Evolutionary conservation across 2,329 filamentous ascomycete species (phyloP).

Genomic region (Neurospora sp.): DNA sequence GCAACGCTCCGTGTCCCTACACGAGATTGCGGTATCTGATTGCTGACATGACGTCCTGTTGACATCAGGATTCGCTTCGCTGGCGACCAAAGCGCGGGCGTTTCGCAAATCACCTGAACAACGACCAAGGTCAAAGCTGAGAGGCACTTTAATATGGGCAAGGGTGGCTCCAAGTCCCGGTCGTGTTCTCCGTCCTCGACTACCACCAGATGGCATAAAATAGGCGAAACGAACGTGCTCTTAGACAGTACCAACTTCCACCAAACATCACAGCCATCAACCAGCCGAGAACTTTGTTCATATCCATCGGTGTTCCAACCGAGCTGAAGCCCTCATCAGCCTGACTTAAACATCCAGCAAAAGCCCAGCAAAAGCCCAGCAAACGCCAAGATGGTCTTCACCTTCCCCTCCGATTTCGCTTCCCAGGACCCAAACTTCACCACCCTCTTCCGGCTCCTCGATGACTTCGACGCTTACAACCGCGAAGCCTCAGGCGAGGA

Average conservation of each 20-base stretch:
- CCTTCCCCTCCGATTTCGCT: constrained; percentile 5
- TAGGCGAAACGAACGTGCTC: no score
- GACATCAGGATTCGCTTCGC: neutral
- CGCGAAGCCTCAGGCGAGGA: constrained; percentile 12
- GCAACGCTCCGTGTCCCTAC: neutral
- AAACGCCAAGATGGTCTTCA: constrained; percentile 8
- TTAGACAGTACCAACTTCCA: neutral
- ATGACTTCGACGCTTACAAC: constrained; percentile 24
- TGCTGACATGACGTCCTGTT: neutral
- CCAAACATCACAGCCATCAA: neutral
- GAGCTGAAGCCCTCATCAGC: neutral
- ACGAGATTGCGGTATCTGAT: neutral
- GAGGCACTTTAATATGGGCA: neutral
- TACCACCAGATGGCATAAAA: neutral
- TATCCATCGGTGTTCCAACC: neutral
- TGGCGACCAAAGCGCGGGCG: neutral
- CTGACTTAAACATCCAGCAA: neutral
- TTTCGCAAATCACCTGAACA: neutral
- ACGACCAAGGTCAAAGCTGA: neutral
- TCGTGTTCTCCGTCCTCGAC: neutral
- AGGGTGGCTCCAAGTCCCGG: neutral
- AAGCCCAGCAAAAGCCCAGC: neutral
- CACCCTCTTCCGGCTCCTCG: constrained; percentile 17
- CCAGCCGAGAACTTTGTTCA: neutral
- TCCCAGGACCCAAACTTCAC: constrained; percentile 12